Conservation (phyloP, 2,329 filamentous ascomycete species). For the Bipolaris sorokiniana region DNA sequence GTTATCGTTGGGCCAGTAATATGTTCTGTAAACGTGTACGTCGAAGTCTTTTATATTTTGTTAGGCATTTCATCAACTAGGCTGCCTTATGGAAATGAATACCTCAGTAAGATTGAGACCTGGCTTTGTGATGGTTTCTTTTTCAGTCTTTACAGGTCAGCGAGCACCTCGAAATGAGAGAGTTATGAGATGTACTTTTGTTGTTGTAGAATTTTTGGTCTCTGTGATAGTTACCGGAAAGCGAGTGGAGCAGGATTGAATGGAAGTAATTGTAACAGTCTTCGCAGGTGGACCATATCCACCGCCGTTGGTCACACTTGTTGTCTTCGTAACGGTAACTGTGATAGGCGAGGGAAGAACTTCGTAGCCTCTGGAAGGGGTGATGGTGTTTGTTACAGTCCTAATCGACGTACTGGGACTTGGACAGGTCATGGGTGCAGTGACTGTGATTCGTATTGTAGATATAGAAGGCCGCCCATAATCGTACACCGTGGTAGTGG, state of each 20-base stretch:
- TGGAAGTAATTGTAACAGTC: slow-evolving; percentile 7
- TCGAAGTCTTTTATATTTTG: background rate
- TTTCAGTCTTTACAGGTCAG: slow-evolving; percentile 4
- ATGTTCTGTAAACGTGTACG: background rate
- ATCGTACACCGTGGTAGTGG: slow-evolving; percentile 9
- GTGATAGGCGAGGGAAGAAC: background rate
- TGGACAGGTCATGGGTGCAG: slow-evolving; percentile 12
- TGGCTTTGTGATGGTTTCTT: slow-evolving; percentile 5
- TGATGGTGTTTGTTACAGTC: background rate
- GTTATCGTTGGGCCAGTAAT: slow-evolving; percentile 12
- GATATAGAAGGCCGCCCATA: slow-evolving; percentile 11
- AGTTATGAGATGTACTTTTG: slow-evolving; percentile 4
- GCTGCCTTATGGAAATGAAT: background rate
- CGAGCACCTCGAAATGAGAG: background rate
- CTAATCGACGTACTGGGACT: background rate
- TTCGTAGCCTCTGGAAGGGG: background rate
- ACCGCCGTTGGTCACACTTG: background rate
- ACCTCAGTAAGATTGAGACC: slow-evolving; percentile 1
- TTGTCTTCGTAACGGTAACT: slow-evolving; percentile 1
- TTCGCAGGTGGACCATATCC: slow-evolving; percentile 1
- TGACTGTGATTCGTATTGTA: slow-evolving; percentile 19
- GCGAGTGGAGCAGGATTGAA: background rate
- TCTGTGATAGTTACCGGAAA: slow-evolving; percentile 8
- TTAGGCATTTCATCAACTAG: background rate
- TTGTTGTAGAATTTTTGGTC: slow-evolving; percentile 10